Evolutionary conservation across 371 early-diverging fungal species (phyloP).

Genomic region (Mucor sp.): DNA sequence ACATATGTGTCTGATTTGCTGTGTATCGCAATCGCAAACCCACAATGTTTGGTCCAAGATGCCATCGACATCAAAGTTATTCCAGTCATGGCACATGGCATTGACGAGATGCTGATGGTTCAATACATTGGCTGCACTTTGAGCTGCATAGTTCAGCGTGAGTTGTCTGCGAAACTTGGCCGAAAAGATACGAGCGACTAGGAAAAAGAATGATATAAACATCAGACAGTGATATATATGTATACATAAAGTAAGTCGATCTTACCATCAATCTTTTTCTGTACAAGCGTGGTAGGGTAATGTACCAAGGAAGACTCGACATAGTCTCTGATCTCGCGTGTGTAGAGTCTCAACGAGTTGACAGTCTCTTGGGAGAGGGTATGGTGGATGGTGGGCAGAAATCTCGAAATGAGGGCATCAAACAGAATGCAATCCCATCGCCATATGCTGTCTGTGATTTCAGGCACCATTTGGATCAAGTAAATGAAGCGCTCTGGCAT

Average conservation of each 20-base stretch:
- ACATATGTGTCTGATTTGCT: constrained; percentile 41
- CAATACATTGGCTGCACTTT: constrained; percentile 43
- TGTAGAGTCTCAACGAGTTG: constrained; percentile 39
- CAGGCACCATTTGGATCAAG: constrained; percentile 27
- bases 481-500: constrained; percentile 21
- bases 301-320: constrained; percentile 27
- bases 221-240: background rate
- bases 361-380: constrained; percentile 34
- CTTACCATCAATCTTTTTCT: constrained; percentile 39
- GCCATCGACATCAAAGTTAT: constrained; percentile 46
- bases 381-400: constrained; percentile 42
- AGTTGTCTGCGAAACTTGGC: constrained; percentile 57
- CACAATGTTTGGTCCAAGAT: constrained; percentile 56
- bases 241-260: background rate
- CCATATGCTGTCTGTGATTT: constrained; percentile 51
- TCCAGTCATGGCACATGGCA: constrained; percentile 54
- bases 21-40: constrained; percentile 53
- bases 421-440: constrained; percentile 58
- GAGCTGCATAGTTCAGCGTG: constrained; percentile 55
- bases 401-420: constrained; percentile 47
- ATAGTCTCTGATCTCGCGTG: constrained; percentile 41
- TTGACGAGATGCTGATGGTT: constrained; percentile 28
- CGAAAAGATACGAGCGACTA: constrained; percentile 55
- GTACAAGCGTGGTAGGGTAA: constrained; percentile 33
- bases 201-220: background rate